Percentiles rank a stretch among this genome's conserved stretches.
Evolutionary conservation across 2,329 filamentous ascomycete genomes (phyloP).

Genomic region (Salinomyces thailandicus): DNA sequence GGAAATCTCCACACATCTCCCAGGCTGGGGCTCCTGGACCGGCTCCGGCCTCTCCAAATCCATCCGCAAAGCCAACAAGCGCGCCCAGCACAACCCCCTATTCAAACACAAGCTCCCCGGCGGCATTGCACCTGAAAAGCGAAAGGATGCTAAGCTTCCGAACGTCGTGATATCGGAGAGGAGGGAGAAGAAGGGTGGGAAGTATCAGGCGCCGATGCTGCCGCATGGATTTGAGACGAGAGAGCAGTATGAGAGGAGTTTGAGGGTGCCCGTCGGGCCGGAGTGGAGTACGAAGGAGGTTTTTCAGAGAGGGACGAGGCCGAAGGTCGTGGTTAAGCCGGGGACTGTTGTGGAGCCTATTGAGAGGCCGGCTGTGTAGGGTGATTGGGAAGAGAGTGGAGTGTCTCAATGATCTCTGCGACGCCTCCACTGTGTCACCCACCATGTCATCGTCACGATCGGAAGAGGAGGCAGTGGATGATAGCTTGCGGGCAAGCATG

Average conservation of each 20-base stretch:
- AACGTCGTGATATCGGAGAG: conserved; percentile 91
- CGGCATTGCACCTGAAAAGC: conserved; percentile 63
- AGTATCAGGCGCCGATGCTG: conserved; percentile 72
- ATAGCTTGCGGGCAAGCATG: too few relatives aligned
- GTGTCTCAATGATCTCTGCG: too few relatives aligned
- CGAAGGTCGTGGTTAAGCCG: conserved; percentile 79
- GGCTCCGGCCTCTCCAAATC: conserved; percentile 69
- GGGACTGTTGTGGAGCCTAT: conserved; percentile 73
- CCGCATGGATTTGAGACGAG: conserved; percentile 83
- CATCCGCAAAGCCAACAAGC: conserved; percentile 52
- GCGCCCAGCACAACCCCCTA: conserved; percentile 42
- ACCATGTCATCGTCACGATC: too few relatives aligned
- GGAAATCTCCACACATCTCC: conserved; percentile 70
- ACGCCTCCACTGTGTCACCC: too few relatives aligned
- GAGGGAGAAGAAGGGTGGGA: conserved; percentile 77
- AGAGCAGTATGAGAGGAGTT: conserved; percentile 80
- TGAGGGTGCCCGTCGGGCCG: conserved; percentile 77
- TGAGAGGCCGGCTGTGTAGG: conserved; percentile 56
- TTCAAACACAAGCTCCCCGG: conserved; percentile 47
- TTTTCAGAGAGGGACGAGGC: conserved; percentile 82
- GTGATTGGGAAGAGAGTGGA: too few relatives aligned
- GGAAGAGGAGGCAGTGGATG: too few relatives aligned
- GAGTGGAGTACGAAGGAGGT: conserved; percentile 97
- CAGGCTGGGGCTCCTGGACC: conserved; percentile 89
- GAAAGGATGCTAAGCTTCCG: conserved; percentile 72